phyloP scores from a whole-genome alignment of 257 asterid species.

The Solanum chaucha region DNA sequence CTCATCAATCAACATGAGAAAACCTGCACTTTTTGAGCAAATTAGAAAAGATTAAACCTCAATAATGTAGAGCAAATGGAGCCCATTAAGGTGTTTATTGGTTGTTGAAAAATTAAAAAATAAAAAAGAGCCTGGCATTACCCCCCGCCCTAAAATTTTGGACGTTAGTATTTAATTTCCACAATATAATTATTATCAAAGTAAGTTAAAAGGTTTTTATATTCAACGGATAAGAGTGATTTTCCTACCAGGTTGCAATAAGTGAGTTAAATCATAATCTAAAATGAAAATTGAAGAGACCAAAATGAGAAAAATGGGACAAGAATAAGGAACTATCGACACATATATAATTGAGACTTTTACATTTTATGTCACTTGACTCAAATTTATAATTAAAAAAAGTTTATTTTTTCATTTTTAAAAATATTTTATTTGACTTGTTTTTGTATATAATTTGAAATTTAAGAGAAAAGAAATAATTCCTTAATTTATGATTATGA shows the following conservation, averaged over 20 bases:
- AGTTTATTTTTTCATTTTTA: no score
- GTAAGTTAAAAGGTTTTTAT: background rate
- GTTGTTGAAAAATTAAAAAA: background rate
- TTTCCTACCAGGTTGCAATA: background rate
- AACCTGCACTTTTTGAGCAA: background rate
- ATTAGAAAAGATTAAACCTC: background rate
- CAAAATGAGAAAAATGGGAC: background rate
- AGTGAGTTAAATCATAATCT: background rate
- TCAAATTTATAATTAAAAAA: background rate
- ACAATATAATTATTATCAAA: background rate
- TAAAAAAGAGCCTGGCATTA: background rate
- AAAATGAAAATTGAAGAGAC: background rate
- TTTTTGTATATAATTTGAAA: no score
- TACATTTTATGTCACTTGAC: no score
- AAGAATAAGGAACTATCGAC: background rate
- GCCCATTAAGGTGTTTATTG: background rate
- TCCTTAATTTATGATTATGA: no score
- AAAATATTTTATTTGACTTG: no score
- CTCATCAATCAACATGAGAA: background rate
- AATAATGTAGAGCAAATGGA: background rate
- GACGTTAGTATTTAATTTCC: background rate
- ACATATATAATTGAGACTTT: background rate
- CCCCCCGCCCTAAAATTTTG: background rate
- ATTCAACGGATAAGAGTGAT: background rate
- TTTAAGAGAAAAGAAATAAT: no score